Evolutionary conservation across 1,139 yeast species (phyloP).

Genomic region (Arxiozyma slooffiae): DNA sequence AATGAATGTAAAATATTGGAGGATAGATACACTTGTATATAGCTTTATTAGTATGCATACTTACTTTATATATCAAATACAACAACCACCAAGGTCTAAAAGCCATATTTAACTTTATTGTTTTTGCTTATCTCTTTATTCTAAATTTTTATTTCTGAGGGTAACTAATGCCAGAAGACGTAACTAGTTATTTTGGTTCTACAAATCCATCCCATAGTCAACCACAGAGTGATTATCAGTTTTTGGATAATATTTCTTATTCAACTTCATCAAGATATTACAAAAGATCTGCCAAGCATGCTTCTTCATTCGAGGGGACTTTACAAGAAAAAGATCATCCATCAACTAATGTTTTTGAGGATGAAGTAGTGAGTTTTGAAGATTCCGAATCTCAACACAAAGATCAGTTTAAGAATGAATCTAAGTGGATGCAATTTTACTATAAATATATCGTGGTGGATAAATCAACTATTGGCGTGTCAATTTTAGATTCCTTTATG

Average conservation of each 20-base stretch:
- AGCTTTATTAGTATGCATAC: too few relatives aligned
- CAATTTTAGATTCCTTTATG: slow-evolving; percentile 43
- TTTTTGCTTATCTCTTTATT: background rate
- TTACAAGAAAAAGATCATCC: background rate
- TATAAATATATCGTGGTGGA: slow-evolving; percentile 22
- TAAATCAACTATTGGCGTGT: slow-evolving; percentile 17
- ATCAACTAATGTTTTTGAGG: background rate
- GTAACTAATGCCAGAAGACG: slow-evolving; percentile 9
- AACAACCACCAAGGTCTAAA: background rate
- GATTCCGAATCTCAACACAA: slow-evolving; percentile 6
- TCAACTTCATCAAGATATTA: slow-evolving; percentile 2
- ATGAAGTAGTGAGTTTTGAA: slow-evolving; percentile 1
- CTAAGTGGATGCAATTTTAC: slow-evolving; percentile 20
- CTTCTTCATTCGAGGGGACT: background rate
- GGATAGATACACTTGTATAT: background rate
- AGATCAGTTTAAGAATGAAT: slow-evolving; percentile 10
- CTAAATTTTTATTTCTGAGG: background rate
- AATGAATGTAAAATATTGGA: too few relatives aligned
- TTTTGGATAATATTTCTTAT: slow-evolving; percentile 4
- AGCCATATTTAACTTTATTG: too few relatives aligned
- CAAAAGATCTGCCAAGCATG: background rate
- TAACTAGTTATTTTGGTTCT: slow-evolving; percentile 8
- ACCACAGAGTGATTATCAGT: slow-evolving; percentile 8
- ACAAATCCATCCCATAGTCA: slow-evolving; percentile 7
- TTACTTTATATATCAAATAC: background rate